Percentiles rank a stretch among this genome's conserved stretches.
These are phyloP conservation scores for Neurospora sp. DNA, from an alignment of 495 filamentous ascomycete species.

Conservation along the genomic window DNA sequence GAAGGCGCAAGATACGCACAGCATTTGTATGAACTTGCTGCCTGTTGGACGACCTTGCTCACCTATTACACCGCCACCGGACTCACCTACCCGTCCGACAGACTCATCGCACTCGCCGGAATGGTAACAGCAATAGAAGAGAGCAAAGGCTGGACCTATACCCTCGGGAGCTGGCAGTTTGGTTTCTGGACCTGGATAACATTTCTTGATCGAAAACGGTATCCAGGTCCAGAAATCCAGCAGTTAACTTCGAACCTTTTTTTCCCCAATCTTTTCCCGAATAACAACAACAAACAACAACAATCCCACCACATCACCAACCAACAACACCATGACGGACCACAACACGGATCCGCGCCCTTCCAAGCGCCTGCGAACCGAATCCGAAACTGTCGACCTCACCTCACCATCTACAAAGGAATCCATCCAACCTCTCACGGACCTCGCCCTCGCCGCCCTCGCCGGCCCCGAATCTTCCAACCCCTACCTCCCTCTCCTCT, in stretches of 20 bases:
- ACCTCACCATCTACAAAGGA: background rate
- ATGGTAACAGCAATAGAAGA: background rate
- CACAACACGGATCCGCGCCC: too few relatives aligned
- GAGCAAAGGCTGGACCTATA: background rate
- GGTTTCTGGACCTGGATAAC: too few relatives aligned
- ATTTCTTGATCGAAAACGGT: too few relatives aligned
- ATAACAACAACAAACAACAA: too few relatives aligned
- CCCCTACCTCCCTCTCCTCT: background rate
- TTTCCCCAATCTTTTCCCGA: too few relatives aligned
- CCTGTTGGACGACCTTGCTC: background rate
- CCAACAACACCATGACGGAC: background rate
- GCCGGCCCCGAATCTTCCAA: background rate
- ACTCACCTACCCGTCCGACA: background rate
- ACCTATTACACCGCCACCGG: background rate
- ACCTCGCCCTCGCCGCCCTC: background rate
- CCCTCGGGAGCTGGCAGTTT: background rate
- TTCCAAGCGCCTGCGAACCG: background rate
- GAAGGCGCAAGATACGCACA: background rate
- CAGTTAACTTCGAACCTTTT: too few relatives aligned
- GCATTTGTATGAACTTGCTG: background rate
- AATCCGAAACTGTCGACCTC: background rate
- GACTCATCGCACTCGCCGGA: background rate
- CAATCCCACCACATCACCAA: background rate
- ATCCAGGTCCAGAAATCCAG: too few relatives aligned
- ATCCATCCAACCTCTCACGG: background rate